Evolutionary conservation across 164 flowering plant species (phyloP).

Genomic region (Tetracentron sinense): DNA sequence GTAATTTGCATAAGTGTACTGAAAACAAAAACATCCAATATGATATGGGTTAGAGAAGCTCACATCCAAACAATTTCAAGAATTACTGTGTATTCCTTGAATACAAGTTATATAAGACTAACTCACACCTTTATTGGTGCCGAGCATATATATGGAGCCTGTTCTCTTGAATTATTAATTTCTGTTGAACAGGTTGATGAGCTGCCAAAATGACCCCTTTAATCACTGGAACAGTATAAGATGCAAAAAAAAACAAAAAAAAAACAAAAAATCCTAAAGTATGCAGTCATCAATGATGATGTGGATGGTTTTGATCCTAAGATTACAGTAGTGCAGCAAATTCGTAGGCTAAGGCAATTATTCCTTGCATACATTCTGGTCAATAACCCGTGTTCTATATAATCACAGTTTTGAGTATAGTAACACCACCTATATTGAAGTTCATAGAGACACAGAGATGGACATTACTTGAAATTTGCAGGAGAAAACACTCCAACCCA

Average conservation of each 20-base stretch:
- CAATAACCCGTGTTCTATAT: background rate
- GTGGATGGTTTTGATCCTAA: too few species aligned
- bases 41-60: background rate
- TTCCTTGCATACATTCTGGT: background rate
- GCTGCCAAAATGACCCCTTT: slow-evolving; percentile 29
- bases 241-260: too few species aligned
- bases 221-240: background rate
- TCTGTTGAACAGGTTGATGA: slow-evolving; percentile 41
- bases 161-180: slow-evolving; percentile 20
- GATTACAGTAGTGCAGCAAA: background rate
- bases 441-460: background rate
- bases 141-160: slow-evolving; percentile 42
- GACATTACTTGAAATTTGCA: slow-evolving; percentile 31
- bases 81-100: background rate
- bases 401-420: too few species aligned
- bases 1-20: slow-evolving; percentile 41
- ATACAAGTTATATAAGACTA: background rate
- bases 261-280: background rate
- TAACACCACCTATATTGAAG: background rate
- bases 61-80: background rate
- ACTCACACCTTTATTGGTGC: slow-evolving; percentile 57
- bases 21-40: slow-evolving; percentile 1
- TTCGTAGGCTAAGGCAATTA: background rate
- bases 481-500: slow-evolving; percentile 41
- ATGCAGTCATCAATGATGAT: background rate